These are phyloP conservation scores for Crassisporium funariophilum DNA, from an alignment of 768 basidiomycete genomes.

Conservation along the genomic window DNA sequence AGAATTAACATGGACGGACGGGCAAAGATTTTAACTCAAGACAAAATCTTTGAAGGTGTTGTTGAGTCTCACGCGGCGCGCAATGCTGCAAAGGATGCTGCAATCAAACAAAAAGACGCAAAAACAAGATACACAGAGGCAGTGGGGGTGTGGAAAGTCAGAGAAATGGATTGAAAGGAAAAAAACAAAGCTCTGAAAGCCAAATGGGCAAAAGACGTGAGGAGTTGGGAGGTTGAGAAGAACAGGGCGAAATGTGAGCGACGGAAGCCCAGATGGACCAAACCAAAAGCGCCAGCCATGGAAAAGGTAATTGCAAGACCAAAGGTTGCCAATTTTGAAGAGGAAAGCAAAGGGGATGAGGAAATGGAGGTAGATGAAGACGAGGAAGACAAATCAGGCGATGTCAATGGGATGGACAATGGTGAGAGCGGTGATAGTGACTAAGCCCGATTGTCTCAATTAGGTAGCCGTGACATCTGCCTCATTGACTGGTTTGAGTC, in stretches of 20 bases:
- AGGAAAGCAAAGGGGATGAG: conserved; percentile 5
- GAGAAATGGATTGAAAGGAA: conserved; percentile 1
- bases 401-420: too few species aligned
- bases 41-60: neutral
- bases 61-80: neutral
- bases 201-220: neutral
- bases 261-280: conserved; percentile 5
- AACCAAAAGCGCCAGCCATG: conserved; percentile 5
- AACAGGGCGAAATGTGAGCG: neutral
- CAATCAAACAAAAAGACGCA: neutral
- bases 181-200: conserved; percentile 1
- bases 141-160: neutral
- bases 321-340: conserved; percentile 3
- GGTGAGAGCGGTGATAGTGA: neutral
- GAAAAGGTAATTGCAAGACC: conserved; percentile 2
- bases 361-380: conserved; percentile 4
- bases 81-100: neutral
- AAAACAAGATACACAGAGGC: neutral
- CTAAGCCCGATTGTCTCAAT: neutral
- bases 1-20: neutral
- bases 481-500: conserved; percentile 15
- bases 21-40: neutral
- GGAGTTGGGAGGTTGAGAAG: neutral
- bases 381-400: conserved; percentile 5
- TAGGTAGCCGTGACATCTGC: conserved; percentile 8